Percentiles rank a stretch among this genome's conserved stretches.
Evolutionary conservation across 2,329 filamentous ascomycete species (phyloP).

Genomic region (Aureobasidium melanogenum): DNA sequence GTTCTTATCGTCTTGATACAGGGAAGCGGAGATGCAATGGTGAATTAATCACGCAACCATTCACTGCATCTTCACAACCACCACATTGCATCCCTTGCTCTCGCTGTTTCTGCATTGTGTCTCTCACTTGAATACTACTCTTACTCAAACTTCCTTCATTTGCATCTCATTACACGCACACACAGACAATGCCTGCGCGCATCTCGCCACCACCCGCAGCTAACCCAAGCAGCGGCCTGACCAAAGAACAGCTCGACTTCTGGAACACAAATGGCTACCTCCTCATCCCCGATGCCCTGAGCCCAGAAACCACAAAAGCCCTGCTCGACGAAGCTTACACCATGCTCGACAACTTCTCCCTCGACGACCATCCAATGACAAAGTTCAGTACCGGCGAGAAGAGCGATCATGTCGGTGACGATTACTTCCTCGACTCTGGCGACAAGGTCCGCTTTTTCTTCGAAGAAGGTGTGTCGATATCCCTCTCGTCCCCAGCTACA

Average conservation of each 20-base stretch:
- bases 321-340: slow-evolving; percentile 67
- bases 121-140: neutral
- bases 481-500: too few relatives aligned
- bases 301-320: slow-evolving; percentile 52
- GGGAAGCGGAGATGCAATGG: neutral
- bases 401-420: slow-evolving; percentile 78
- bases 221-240: slow-evolving; percentile 46
- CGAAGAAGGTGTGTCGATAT: slow-evolving; percentile 53
- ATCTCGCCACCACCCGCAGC: slow-evolving; percentile 20
- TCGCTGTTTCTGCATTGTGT: neutral
- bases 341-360: slow-evolving; percentile 65
- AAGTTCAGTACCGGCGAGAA: slow-evolving; percentile 78
- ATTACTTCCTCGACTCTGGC: slow-evolving; percentile 83
- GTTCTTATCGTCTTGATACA: neutral
- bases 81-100: neutral
- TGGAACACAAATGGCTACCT: slow-evolving; percentile 86
- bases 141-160: neutral
- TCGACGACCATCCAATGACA: slow-evolving; percentile 85
- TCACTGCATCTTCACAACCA: neutral
- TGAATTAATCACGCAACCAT: neutral
- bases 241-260: slow-evolving; percentile 57
- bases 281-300: slow-evolving; percentile 70
- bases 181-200: slow-evolving; percentile 15
- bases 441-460: slow-evolving; percentile 97
- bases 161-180: neutral